Evolutionary conservation across 306 rosid species (phyloP).

Genomic region (Vigna angularis): DNA sequence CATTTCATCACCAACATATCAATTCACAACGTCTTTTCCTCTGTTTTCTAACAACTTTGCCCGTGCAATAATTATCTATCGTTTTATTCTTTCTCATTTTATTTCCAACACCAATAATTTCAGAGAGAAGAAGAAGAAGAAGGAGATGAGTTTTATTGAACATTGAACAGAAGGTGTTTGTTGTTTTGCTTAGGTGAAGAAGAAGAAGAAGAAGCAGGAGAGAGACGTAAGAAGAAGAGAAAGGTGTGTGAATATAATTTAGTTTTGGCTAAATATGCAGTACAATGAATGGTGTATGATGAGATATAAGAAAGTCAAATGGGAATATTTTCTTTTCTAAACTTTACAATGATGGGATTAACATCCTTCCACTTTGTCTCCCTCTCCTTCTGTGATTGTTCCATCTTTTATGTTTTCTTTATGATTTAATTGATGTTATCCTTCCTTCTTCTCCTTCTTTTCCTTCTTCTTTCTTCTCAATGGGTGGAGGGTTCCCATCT

Average conservation of each 20-base stretch:
- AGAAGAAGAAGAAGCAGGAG: slow-evolving; percentile 17
- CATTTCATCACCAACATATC: slow-evolving; percentile 12
- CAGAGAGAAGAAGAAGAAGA: background rate
- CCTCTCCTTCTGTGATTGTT: slow-evolving; percentile 49
- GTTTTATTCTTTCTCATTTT: background rate
- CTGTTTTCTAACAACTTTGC: background rate
- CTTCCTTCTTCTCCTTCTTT: slow-evolving; percentile 17
- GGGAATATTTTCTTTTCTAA: slow-evolving; percentile 66
- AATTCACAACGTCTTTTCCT: background rate
- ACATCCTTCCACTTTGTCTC: slow-evolving; percentile 99
- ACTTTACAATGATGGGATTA: slow-evolving; percentile 90
- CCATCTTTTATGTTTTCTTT: slow-evolving; percentile 41
- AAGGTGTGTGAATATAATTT: background rate
- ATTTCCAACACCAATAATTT: background rate
- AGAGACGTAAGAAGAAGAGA: slow-evolving; percentile 31
- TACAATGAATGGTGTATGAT: slow-evolving; percentile 79
- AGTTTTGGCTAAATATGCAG: slow-evolving; percentile 31
- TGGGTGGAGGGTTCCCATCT: slow-evolving; percentile 9
- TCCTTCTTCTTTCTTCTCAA: no score
- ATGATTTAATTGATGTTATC: slow-evolving; percentile 40
- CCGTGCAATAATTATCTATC: background rate
- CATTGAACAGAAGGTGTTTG: background rate
- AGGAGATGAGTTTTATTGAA: no score
- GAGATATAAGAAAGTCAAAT: slow-evolving; percentile 82
- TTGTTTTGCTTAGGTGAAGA: slow-evolving; percentile 36